phyloP scores from a whole-genome alignment of 768 basidiomycete species.

The Ramaria sp. region DNA sequence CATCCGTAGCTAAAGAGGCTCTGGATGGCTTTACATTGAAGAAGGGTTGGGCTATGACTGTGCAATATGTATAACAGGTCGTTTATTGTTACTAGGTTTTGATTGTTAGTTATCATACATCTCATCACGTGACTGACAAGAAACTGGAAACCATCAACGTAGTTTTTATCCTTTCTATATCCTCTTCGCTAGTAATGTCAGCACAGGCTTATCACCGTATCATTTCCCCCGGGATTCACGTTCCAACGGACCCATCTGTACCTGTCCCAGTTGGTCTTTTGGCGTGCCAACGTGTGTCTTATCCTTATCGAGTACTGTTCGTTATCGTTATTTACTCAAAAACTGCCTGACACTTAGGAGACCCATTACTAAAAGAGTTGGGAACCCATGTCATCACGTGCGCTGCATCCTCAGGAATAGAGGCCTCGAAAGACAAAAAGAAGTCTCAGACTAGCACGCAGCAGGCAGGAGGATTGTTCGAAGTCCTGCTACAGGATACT shows the following conservation, averaged over 20 bases:
- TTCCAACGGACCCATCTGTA: conserved; percentile 38
- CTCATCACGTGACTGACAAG: not conserved
- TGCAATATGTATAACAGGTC: conserved; percentile 44
- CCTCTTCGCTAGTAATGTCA: conserved; percentile 30
- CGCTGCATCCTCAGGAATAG: conserved; percentile 32
- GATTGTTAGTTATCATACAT: not conserved
- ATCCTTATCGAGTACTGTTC: not conserved
- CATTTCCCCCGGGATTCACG: conserved; percentile 41
- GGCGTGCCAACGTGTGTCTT: conserved; percentile 58
- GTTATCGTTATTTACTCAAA: not conserved
- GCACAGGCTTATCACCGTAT: conserved; percentile 52
- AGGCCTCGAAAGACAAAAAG: conserved; percentile 25
- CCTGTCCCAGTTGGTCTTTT: conserved; percentile 67
- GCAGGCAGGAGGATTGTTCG: conserved; percentile 36
- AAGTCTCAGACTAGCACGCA: conserved; percentile 41
- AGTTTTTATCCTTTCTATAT: not conserved
- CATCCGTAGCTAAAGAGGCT: conserved; percentile 68
- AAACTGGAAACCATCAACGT: not conserved
- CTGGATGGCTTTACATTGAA: conserved; percentile 81
- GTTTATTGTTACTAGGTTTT: not conserved
- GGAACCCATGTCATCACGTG: conserved; percentile 45
- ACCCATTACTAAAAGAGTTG: conserved; percentile 54
- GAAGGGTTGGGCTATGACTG: conserved; percentile 76
- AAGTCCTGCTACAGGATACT: conserved; percentile 65
- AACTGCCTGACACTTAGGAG: conserved; percentile 30